Conservation (phyloP, 2,329 filamentous ascomycete genomes). For the Rasamsonia emersonii region DNA sequence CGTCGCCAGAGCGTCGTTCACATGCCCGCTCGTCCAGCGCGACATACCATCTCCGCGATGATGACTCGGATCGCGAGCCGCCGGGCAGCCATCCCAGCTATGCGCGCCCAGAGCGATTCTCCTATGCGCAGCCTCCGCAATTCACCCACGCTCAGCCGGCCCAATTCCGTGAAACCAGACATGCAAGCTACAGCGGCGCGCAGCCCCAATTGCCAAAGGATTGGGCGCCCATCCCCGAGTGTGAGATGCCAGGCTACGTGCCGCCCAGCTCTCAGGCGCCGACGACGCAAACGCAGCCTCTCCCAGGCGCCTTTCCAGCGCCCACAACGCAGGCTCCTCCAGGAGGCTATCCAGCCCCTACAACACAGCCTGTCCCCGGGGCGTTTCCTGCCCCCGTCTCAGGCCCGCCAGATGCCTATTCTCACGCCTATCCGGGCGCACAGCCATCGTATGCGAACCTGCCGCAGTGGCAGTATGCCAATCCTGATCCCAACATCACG, state of each 20-base stretch:
- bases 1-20: slow-evolving; percentile 7
- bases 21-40: slow-evolving; percentile 5
- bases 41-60: slow-evolving; percentile 8
- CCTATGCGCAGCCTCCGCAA: slow-evolving; percentile 23
- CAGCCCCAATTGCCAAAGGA: slow-evolving; percentile 16
- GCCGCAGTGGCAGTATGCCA: slow-evolving; percentile 29
- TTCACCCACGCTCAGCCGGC: slow-evolving; percentile 12
- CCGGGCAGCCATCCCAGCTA: slow-evolving; percentile 26
- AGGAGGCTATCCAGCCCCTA: slow-evolving; percentile 6
- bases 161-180: slow-evolving; percentile 9
- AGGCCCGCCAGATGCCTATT: slow-evolving; percentile 7
- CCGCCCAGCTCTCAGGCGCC: slow-evolving; percentile 25
- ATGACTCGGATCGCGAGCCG: slow-evolving; percentile 11
- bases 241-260: slow-evolving; percentile 34
- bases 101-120: slow-evolving; percentile 19
- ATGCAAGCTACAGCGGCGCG: slow-evolving; percentile 9
- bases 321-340: no score
- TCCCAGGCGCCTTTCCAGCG: slow-evolving; percentile 9
- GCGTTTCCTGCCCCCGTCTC: slow-evolving; percentile 19
- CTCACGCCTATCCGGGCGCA: slow-evolving; percentile 6
- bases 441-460: slow-evolving; percentile 23
- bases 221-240: slow-evolving; percentile 32
- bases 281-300: slow-evolving; percentile 5
- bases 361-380: not conserved
- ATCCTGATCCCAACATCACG: slow-evolving; percentile 30